These are phyloP conservation scores for Aspergillus nomiae DNA, from an alignment of 2,329 filamentous ascomycete genomes.

Conservation along the genomic window DNA sequence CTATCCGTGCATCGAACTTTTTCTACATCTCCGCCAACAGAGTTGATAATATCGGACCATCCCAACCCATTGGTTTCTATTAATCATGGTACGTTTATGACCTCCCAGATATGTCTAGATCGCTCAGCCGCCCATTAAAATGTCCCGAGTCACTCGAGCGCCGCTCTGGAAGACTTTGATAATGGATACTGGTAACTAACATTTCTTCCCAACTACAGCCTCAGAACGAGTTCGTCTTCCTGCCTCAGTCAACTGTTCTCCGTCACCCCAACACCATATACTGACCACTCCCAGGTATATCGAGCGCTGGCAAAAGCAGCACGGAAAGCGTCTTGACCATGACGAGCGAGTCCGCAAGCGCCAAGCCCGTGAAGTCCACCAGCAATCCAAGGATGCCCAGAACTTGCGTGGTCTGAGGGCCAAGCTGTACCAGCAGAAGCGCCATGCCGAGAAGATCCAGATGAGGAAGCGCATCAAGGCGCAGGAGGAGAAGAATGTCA, in stretches of 20 bases:
- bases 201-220: constrained; percentile 24
- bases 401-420: constrained; percentile 88
- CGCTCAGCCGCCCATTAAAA: no score
- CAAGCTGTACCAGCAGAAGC: constrained; percentile 90
- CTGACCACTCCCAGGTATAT: constrained; percentile 54
- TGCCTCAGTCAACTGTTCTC: constrained; percentile 12
- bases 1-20: constrained; percentile 17
- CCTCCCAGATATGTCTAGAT: background rate
- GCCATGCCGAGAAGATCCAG: constrained; percentile 97
- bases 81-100: constrained; percentile 34
- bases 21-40: constrained; percentile 6
- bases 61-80: constrained; percentile 15
- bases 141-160: background rate
- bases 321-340: constrained; percentile 68
- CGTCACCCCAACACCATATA: constrained; percentile 1
- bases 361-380: constrained; percentile 83
- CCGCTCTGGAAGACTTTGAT: background rate
- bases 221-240: constrained; percentile 47
- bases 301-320: constrained; percentile 73
- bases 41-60: constrained; percentile 5
- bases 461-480: constrained; percentile 93
- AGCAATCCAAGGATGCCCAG: constrained; percentile 85
- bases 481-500: constrained; percentile 95
- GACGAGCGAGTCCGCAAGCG: constrained; percentile 89
- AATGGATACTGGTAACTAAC: constrained; percentile 9